Evolutionary conservation across 306 rosid genomes (phyloP).

Genomic region (Cicer pinnatifidum): DNA sequence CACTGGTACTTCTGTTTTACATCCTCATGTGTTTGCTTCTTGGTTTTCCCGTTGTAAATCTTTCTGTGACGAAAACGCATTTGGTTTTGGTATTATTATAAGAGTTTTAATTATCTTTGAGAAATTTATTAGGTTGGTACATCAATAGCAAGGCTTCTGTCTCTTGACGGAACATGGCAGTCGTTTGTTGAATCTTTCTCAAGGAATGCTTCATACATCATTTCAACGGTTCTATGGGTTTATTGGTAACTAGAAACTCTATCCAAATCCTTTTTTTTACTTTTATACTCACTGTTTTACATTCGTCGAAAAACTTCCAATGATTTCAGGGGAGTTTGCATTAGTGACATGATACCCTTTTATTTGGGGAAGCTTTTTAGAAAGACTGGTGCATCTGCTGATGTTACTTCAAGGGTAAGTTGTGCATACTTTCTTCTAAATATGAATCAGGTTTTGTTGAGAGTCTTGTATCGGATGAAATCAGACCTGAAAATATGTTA

Average conservation of each 20-base stretch:
- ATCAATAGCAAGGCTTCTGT: constrained; percentile 58
- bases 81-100: constrained; percentile 8
- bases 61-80: background rate
- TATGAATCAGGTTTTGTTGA: background rate
- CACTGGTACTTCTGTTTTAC: constrained; percentile 59
- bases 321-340: constrained; percentile 69
- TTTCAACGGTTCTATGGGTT: constrained; percentile 66
- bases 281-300: constrained; percentile 20
- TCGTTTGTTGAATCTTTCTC: constrained; percentile 66
- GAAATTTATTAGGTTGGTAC: constrained; percentile 61
- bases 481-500: no score
- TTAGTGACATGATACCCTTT: constrained; percentile 72
- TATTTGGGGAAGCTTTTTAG: constrained; percentile 69
- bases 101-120: constrained; percentile 39
- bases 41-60: constrained; percentile 31
- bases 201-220: constrained; percentile 57
- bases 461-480: no score
- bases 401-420: constrained; percentile 60
- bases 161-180: constrained; percentile 70
- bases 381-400: constrained; percentile 58
- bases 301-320: background rate
- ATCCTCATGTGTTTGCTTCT: constrained; percentile 35
- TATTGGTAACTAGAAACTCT: constrained; percentile 58
- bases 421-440: constrained; percentile 31
- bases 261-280: background rate